Conservation (phyloP, 148 eudicot genomes). For the Rhododendron vialii region DNA sequence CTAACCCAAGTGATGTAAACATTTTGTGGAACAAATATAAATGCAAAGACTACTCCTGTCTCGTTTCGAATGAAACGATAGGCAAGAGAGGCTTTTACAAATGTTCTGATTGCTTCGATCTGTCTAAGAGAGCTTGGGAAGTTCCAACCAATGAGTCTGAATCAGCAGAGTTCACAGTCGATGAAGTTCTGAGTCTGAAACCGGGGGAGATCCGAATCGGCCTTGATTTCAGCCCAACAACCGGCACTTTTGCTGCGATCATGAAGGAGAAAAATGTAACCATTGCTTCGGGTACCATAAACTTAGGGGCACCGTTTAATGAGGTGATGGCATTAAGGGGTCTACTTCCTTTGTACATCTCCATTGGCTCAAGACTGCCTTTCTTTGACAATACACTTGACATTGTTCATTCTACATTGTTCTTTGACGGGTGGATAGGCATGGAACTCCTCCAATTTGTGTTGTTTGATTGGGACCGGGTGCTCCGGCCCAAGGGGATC, state of each 20-base stretch:
- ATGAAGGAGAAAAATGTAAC: conserved; percentile 21
- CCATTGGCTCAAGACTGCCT: conserved; percentile 20
- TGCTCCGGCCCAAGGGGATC: conserved; percentile 18
- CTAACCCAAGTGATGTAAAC: conserved; percentile 15
- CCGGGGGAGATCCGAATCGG: conserved; percentile 20
- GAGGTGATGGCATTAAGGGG: conserved; percentile 24
- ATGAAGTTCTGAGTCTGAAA: conserved; percentile 17
- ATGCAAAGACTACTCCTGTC: conserved; percentile 20
- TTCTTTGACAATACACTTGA: conserved; percentile 26
- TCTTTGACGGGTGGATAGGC: conserved; percentile 23
- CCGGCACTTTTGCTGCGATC: conserved; percentile 17
- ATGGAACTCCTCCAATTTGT: conserved; percentile 24
- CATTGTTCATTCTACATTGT: conserved; percentile 17
- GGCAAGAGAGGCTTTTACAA: conserved; percentile 18
- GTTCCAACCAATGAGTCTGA: neutral
- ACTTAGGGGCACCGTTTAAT: conserved; percentile 22
- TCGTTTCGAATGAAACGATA: conserved; percentile 1
- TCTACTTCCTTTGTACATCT: conserved; percentile 17
- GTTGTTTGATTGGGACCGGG: conserved; percentile 29
- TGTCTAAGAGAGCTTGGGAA: conserved; percentile 21
- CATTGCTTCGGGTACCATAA: conserved; percentile 6
- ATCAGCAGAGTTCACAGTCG: conserved; percentile 17
- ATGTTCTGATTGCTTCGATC: conserved; percentile 20
- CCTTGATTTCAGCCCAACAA: conserved; percentile 20
- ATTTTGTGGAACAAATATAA: conserved; percentile 19